Percentiles rank a stretch among this genome's conserved stretches.
These are phyloP conservation scores for Mortierella sp. DNA, from an alignment of 371 early-diverging fungal genomes.

Conservation along the genomic window DNA sequence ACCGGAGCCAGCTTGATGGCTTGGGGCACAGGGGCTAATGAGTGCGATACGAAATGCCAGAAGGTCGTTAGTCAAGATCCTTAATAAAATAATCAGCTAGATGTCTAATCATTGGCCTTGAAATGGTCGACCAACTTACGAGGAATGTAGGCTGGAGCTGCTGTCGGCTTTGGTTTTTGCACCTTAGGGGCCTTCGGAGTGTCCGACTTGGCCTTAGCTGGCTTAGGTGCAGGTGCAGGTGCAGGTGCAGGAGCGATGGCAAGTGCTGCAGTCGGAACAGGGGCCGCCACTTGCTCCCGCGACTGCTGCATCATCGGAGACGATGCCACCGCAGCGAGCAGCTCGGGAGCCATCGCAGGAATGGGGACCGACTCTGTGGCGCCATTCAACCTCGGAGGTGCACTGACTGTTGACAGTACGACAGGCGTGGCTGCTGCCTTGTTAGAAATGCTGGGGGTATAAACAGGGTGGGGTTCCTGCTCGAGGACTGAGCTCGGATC, in stretches of 20 bases:
- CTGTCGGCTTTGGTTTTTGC: constrained; percentile 14
- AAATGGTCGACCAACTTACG: constrained; percentile 9
- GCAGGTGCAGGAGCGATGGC: constrained; percentile 8
- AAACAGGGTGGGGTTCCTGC: constrained; percentile 9
- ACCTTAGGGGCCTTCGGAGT: constrained; percentile 25
- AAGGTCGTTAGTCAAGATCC: neutral
- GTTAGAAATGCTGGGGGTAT: neutral
- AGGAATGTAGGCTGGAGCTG: constrained; percentile 4
- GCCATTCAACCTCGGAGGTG: neutral
- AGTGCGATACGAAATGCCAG: neutral
- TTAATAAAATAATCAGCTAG: neutral
- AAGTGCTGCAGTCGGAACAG: constrained; percentile 14
- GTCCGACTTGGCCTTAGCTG: constrained; percentile 19
- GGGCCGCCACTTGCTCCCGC: constrained; percentile 29
- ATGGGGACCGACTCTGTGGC: constrained; percentile 15
- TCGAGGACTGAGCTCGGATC: constrained; percentile 22
- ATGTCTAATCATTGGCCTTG: neutral
- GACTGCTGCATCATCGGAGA: constrained; percentile 42
- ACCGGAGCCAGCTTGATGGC: constrained; percentile 1
- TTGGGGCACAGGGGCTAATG: neutral
- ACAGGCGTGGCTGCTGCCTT: neutral
- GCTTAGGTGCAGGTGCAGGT: constrained; percentile 25
- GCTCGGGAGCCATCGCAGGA: constrained; percentile 33
- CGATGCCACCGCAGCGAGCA: constrained; percentile 32
- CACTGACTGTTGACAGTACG: neutral